phyloP scores from a whole-genome alignment of 2,329 filamentous ascomycete species.

The Neonectria hederae region DNA sequence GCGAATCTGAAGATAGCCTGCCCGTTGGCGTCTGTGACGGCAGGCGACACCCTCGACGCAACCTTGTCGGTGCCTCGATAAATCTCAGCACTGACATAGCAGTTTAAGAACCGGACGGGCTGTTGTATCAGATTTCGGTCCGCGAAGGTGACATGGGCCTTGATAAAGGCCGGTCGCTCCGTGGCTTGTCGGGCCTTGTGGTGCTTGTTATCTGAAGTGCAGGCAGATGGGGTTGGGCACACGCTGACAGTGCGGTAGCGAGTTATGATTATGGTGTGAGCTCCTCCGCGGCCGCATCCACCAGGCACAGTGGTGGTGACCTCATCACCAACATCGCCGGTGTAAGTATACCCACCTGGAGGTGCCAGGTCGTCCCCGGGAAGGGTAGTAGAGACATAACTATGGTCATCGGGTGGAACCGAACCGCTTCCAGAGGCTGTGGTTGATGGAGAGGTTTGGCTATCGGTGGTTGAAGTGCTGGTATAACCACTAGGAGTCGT shows the following conservation, averaged over 20 bases:
- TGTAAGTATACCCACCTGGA: neutral
- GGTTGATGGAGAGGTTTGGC: neutral
- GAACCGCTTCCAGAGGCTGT: neutral
- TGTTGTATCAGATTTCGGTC: neutral
- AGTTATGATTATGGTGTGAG: neutral
- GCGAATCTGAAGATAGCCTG: neutral
- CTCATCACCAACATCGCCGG: neutral
- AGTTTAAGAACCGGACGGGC: neutral
- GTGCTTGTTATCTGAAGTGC: neutral
- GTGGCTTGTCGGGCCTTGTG: neutral
- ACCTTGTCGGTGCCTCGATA: neutral
- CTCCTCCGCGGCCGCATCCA: neutral
- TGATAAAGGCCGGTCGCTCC: neutral
- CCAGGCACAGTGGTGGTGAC: neutral
- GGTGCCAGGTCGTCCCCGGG: neutral
- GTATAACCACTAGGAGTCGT: neutral
- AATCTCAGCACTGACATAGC: neutral
- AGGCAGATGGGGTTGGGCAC: neutral
- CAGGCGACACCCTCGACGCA: neutral
- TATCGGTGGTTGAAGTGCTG: neutral
- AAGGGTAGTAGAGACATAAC: neutral
- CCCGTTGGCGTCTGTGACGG: neutral
- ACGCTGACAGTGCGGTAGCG: neutral
- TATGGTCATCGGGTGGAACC: neutral
- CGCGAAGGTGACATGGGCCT: neutral